Percentiles rank a stretch among this genome's conserved stretches.
Evolutionary conservation across 768 basidiomycete species (phyloP).

Genomic region (Galerina sulciceps): DNA sequence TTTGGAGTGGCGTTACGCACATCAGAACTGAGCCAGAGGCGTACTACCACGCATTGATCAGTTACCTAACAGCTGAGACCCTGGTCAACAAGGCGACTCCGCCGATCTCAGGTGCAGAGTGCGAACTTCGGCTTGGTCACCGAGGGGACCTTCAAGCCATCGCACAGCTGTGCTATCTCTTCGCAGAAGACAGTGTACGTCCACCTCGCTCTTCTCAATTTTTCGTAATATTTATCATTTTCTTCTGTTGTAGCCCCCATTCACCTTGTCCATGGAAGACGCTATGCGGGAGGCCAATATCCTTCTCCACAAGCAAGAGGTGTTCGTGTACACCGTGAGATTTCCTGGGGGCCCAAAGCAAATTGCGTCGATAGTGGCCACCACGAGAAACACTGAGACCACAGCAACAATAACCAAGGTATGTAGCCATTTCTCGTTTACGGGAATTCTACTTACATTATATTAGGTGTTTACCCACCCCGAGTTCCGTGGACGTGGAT

Average conservation of each 20-base stretch:
- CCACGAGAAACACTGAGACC: conserved; percentile 59
- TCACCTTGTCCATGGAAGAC: conserved; percentile 42
- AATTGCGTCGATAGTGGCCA: conserved; percentile 70
- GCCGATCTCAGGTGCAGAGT: conserved; percentile 14
- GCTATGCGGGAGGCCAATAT: conserved; percentile 55
- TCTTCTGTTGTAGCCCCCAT: conserved; percentile 51
- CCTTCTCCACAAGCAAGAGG: conserved; percentile 48
- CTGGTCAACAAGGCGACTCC: conserved; percentile 28
- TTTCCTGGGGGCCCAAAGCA: conserved; percentile 27
- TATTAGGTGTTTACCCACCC: conserved; percentile 59
- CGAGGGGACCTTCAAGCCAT: conserved; percentile 40
- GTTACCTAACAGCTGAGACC: conserved; percentile 54
- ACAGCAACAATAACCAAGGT: conserved; percentile 70
- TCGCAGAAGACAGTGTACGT: conserved; percentile 64
- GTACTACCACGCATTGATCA: conserved; percentile 67
- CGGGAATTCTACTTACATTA: not conserved
- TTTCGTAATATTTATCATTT: conserved; percentile 3
- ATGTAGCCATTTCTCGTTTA: not conserved
- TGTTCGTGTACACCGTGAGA: conserved; percentile 58
- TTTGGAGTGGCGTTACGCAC: conserved; percentile 54
- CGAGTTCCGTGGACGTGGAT: conserved; percentile 53
- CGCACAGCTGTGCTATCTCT: conserved; percentile 54
- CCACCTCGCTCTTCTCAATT: not conserved
- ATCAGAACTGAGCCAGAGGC: conserved; percentile 37
- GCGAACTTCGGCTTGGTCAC: conserved; percentile 49